These are phyloP conservation scores for Botrytis squamosa DNA, from an alignment of 2,329 filamentous ascomycete genomes.

Conservation along the genomic window DNA sequence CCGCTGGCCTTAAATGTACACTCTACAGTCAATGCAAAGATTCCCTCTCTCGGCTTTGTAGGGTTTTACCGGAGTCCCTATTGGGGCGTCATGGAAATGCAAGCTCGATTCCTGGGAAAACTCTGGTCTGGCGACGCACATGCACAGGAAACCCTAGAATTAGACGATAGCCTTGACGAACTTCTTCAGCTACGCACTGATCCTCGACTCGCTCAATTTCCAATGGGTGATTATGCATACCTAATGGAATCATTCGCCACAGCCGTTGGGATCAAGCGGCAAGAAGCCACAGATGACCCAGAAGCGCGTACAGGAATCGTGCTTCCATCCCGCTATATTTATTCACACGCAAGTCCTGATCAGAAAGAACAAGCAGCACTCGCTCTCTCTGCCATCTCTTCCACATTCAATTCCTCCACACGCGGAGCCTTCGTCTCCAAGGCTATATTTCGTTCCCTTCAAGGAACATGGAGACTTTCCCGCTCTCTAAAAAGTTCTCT, in stretches of 20 bases:
- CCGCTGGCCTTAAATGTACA: conserved; percentile 68
- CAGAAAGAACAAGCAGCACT: conserved; percentile 42
- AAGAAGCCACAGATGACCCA: conserved; percentile 38
- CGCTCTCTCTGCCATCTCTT: conserved; percentile 41
- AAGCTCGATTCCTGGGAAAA: conserved; percentile 65
- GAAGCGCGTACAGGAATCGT: conserved; percentile 43
- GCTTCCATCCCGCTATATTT: conserved; percentile 48
- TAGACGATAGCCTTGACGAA: conserved; percentile 32
- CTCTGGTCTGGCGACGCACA: conserved; percentile 50
- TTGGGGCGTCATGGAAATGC: conserved; percentile 87
- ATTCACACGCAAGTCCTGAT: conserved; percentile 43
- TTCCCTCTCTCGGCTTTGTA: conserved; percentile 71
- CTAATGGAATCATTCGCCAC: conserved; percentile 69
- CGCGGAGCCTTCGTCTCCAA: conserved; percentile 55
- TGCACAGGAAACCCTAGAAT: conserved; percentile 31
- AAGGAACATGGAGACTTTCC: conserved; percentile 67
- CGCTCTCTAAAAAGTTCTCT: conserved; percentile 55
- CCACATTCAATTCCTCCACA: conserved; percentile 28
- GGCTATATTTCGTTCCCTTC: conserved; percentile 68
- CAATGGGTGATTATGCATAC: conserved; percentile 78
- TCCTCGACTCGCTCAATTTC: conserved; percentile 62
- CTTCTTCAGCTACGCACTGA: conserved; percentile 36
- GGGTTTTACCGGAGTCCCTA: conserved; percentile 83
- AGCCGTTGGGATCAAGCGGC: conserved; percentile 53
- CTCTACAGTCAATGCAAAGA: conserved; percentile 57